phyloP scores from a whole-genome alignment of 2,329 filamentous ascomycete genomes.

The Neonectria ditissima region DNA sequence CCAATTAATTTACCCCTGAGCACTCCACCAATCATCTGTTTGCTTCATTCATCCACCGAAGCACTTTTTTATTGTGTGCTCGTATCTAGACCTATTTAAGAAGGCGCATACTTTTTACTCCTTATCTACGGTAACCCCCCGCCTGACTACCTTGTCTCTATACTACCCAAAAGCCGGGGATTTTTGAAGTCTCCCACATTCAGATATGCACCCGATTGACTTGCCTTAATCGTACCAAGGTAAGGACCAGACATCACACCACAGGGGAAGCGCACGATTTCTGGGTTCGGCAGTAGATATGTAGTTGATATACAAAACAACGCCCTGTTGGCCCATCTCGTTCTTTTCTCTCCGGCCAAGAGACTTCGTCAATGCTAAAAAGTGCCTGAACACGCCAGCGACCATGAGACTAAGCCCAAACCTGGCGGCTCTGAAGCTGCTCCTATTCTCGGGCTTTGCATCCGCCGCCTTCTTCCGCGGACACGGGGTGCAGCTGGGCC shows the following conservation, averaged over 20 bases:
- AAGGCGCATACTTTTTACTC: neutral
- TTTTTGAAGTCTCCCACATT: neutral
- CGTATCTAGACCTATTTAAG: no score
- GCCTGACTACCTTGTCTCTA: neutral
- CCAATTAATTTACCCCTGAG: no score
- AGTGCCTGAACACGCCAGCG: neutral
- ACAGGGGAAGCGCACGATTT: neutral
- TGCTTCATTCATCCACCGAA: no score
- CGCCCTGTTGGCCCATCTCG: neutral
- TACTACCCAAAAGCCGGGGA: slow-evolving; percentile 4
- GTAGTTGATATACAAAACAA: neutral
- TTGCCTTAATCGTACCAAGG: neutral
- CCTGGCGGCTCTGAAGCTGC: slow-evolving; percentile 8
- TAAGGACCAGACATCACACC: neutral
- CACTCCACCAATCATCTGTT: no score
- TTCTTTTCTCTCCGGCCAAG: neutral
- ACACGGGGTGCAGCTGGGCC: slow-evolving; percentile 8
- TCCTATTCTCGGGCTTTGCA: slow-evolving; percentile 5
- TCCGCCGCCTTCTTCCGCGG: slow-evolving; percentile 15
- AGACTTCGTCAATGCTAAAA: neutral
- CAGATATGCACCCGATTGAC: neutral
- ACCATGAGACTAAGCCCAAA: slow-evolving; percentile 1
- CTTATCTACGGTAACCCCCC: neutral
- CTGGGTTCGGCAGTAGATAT: neutral
- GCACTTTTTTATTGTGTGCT: no score